Evolutionary conservation across 2,329 filamentous ascomycete species (phyloP), one percentile per base, ranked within the genome.

Genomic region (Lojkania enalia): DNA sequence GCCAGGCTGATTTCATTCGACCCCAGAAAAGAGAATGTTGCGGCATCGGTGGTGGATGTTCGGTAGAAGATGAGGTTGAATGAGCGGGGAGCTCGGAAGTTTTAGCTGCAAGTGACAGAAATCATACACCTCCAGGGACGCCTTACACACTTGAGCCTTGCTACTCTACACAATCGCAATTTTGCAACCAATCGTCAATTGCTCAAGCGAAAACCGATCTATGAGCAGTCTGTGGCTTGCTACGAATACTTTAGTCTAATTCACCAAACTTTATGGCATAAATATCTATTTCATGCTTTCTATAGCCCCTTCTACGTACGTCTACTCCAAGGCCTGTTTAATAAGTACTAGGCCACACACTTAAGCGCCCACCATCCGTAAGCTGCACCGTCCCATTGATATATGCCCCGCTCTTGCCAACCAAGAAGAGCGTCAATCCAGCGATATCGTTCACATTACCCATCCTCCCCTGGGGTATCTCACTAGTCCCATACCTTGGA

Each of bases 301-400:
- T n/a, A n/a, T n/a, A n/a, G n/a, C n/a, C n/a, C n/a, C n/a, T n/a
- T n/a, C n/a, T n/a, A n/a, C n/a, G n/a, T n/a, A n/a, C n/a, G n/a
- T n/a, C n/a, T n/a, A n/a, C n/a, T n/a, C 23, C 23, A 27, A n/a
- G 7, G 23, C 7, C 23, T 27, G 7, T 16, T 33, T 15, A 72
- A 44, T 71, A 71, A 1, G 59, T 63, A 18, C 57, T 51, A 3
- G 69, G 69, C 39, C 63, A 64, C 6, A 70, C 63, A 0, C 58
- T 47, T 38, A 66, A 42, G 41, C 73, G 63, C 4, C 75, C 75
- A 1, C 75, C 75, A 62, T 77, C 75, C 5, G 72, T 69, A 2
- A 80, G 60, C 39, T 77, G 71, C 13, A 78, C 68, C 42, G 67
- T 73, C 0, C 80, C 80, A 60, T 82, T 82, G 39, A 77, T 68